Conservation (phyloP, 306 rosid species). For the Ammopiptanthus mongolicus region DNA sequence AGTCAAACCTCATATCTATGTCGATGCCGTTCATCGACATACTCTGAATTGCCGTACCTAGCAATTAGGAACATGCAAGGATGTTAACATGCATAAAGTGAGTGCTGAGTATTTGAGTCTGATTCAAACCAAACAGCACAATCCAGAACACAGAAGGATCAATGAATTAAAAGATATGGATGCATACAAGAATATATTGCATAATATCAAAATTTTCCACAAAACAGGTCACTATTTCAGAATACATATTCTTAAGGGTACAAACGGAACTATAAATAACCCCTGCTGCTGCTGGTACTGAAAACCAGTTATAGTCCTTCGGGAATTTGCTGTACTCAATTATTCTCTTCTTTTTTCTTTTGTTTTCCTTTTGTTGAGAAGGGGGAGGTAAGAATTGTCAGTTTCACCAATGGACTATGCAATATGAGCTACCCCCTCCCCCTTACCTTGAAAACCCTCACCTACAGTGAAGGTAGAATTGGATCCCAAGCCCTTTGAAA, state of each 20-base stretch:
- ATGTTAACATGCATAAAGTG: conserved; percentile 12
- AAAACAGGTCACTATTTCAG: neutral
- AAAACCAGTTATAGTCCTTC: neutral
- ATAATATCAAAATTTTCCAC: neutral
- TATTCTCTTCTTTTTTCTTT: neutral
- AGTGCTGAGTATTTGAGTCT: neutral
- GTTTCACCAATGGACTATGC: neutral
- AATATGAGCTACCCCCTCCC: neutral
- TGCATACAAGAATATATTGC: neutral
- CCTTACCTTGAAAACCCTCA: neutral
- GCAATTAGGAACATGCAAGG: conserved; percentile 16
- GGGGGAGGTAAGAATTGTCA: neutral
- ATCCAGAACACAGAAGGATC: neutral
- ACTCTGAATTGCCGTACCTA: conserved; percentile 75
- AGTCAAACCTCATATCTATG: conserved; percentile 93
- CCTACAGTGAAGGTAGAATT: neutral
- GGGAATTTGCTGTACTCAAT: neutral
- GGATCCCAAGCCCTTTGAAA: neutral
- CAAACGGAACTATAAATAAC: neutral
- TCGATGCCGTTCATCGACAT: conserved; percentile 92
- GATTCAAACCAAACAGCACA: neutral
- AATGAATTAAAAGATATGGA: neutral
- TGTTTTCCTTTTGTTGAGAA: neutral
- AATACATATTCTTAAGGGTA: neutral
- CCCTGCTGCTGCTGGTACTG: neutral